phyloP scores from a whole-genome alignment of 2,329 filamentous ascomycete genomes.

The Cytospora schulzeri region DNA sequence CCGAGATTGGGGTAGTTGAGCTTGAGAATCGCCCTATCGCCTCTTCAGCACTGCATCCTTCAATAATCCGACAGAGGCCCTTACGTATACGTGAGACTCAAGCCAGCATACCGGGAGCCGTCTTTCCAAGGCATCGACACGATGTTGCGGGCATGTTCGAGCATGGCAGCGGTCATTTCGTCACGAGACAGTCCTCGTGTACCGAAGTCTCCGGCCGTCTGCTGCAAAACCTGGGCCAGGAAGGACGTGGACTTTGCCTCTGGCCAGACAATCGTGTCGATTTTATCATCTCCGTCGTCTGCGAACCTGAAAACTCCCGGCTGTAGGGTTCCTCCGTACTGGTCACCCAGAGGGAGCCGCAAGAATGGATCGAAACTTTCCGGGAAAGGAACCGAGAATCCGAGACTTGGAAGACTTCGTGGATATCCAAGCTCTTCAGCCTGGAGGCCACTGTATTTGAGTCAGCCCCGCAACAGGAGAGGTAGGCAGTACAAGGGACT shows the following conservation, averaged over 20 bases:
- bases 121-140: slow-evolving; percentile 31
- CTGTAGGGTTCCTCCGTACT: slow-evolving; percentile 23
- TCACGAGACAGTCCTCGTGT: slow-evolving; percentile 12
- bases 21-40: slow-evolving; percentile 35
- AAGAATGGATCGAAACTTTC: slow-evolving; percentile 33
- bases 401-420: slow-evolving; percentile 28
- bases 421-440: slow-evolving; percentile 34
- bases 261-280: slow-evolving; percentile 34
- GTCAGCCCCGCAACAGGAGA: slow-evolving; percentile 3
- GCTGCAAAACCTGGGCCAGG: slow-evolving; percentile 32
- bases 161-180: slow-evolving; percentile 30
- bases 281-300: slow-evolving; percentile 31
- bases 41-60: slow-evolving; percentile 26
- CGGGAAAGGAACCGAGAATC: slow-evolving; percentile 33
- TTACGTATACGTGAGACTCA: slow-evolving; percentile 36
- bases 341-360: slow-evolving; percentile 18
- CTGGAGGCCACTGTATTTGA: slow-evolving; percentile 31
- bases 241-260: slow-evolving; percentile 35
- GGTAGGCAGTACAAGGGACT: too few relatives aligned
- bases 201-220: slow-evolving; percentile 23
- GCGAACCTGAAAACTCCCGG: slow-evolving; percentile 26
- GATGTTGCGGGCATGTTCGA: slow-evolving; percentile 30
- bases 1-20: slow-evolving; percentile 34
- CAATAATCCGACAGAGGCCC: slow-evolving; percentile 17
- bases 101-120: slow-evolving; percentile 32